phyloP scores from a whole-genome alignment of 2,329 filamentous ascomycete species.

The Diaporthe eres region DNA sequence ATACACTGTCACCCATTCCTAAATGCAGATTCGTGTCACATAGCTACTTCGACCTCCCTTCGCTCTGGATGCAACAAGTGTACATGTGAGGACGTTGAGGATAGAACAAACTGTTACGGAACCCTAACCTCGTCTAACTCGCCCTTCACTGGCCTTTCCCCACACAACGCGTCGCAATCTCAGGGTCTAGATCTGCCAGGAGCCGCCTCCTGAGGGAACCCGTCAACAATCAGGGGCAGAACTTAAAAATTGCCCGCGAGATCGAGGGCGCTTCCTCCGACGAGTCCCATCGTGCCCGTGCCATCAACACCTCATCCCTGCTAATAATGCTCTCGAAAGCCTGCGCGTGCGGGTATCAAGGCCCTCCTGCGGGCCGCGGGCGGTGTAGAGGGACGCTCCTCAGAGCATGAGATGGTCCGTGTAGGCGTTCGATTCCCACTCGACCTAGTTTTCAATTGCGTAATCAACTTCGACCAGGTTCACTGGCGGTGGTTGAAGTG shows the following conservation, averaged over 20 bases:
- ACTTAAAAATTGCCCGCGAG: background rate
- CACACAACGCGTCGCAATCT: constrained; percentile 12
- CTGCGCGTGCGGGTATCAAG: background rate
- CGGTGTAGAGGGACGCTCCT: background rate
- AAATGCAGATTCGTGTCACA: too few species aligned
- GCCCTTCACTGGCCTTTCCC: background rate
- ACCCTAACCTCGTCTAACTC: background rate
- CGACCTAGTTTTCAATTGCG: background rate
- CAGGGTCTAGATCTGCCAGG: background rate
- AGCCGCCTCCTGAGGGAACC: constrained; percentile 26
- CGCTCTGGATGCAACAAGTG: background rate
- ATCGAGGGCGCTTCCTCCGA: background rate
- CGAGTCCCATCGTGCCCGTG: background rate
- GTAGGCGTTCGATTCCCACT: background rate
- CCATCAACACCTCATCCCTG: background rate
- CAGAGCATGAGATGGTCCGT: background rate
- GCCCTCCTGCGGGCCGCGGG: background rate
- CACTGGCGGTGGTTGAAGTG: background rate
- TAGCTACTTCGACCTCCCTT: background rate
- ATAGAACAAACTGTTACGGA: background rate
- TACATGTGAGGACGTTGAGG: background rate
- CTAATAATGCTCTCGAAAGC: too few species aligned
- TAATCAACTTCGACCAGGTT: background rate
- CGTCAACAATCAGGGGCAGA: constrained; percentile 18
- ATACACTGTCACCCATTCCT: background rate